Evolutionary conservation across 805 yeast genomes (phyloP).

Genomic region (Candida mattraensis): DNA sequence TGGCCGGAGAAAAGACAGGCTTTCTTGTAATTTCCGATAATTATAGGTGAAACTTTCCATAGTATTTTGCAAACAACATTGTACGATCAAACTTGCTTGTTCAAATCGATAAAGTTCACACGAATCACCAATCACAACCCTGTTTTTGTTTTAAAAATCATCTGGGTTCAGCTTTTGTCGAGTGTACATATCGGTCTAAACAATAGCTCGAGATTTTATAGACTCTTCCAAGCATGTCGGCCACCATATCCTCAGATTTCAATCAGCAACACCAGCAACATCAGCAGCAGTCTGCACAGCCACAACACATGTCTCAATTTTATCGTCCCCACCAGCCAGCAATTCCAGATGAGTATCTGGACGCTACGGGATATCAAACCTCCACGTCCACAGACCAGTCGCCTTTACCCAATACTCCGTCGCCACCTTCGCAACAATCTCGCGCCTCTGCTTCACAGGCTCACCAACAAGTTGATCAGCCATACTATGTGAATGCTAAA

Average conservation of each 20-base stretch:
- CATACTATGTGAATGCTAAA: slow-evolving; percentile 96
- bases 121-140: no score
- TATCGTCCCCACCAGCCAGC: slow-evolving; percentile 16
- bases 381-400: slow-evolving; percentile 24
- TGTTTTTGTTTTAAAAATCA: no score
- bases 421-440: slow-evolving; percentile 17
- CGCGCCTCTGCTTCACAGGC: slow-evolving; percentile 11
- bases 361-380: slow-evolving; percentile 19
- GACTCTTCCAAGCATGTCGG: slow-evolving; percentile 12
- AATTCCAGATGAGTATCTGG: slow-evolving; percentile 20
- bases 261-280: slow-evolving; percentile 16
- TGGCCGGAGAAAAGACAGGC: no score
- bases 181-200: no score
- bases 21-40: no score
- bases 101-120: no score
- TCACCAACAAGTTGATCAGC: slow-evolving; percentile 60
- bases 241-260: slow-evolving; percentile 19
- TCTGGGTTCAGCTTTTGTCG: no score
- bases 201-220: neutral
- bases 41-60: no score
- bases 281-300: slow-evolving; percentile 8
- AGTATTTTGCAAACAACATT: no score
- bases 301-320: slow-evolving; percentile 13
- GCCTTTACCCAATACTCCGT: slow-evolving; percentile 21
- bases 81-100: no score